Evolutionary conservation across 495 filamentous ascomycete genomes (phyloP), one percentile per base, ranked within the genome.

Genomic region (Penicillium nucicola): DNA sequence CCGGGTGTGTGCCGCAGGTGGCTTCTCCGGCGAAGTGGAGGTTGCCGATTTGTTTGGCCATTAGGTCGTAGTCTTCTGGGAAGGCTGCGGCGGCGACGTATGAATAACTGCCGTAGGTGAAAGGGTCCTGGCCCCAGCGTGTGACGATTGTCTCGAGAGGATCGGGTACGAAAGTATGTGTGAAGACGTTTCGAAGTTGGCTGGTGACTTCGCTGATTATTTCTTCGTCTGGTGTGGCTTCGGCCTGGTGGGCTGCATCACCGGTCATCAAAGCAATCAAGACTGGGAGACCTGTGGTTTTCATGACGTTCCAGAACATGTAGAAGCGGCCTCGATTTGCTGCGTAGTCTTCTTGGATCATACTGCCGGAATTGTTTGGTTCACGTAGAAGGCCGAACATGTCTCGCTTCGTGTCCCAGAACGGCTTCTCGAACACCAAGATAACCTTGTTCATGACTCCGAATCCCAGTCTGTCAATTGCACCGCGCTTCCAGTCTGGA

Each of bases 11-110:
- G 39, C 89, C 90, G 65, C 87, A 95, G 3, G 93, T 97, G 33
- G 93, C 92, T 70, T 99, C 93, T 19, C 93, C 93, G 4, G 95
- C 93, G 69, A 99, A 99, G 73, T 92, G 91, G 14, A 99, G 73
- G 50, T 93, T 95, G 32, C 89, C 90, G 39, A 96, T 74, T 2
- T 84, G 71, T 54, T 79, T 72, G n/a, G 93, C 92, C 89, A 97
- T 96, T 15, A 82, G 71, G 62, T 97, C 89, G 66, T 97, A 97
- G 67, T 99, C 93, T 36, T 89, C 89, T 1, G 88, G 84, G 18
- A 81, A 81, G 59, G 95, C 86, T 32, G 82, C 72, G 4, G 89
- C 82, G 5, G 88, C 91, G 1, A 95, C 88, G 57, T 89, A 99
- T 3, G 95, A 97, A 68, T 97, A 99, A 59, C 84, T 95, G 31